Evolutionary conservation across 139 green algal genomes (phyloP).

Genomic region (Closterium sp.): DNA sequence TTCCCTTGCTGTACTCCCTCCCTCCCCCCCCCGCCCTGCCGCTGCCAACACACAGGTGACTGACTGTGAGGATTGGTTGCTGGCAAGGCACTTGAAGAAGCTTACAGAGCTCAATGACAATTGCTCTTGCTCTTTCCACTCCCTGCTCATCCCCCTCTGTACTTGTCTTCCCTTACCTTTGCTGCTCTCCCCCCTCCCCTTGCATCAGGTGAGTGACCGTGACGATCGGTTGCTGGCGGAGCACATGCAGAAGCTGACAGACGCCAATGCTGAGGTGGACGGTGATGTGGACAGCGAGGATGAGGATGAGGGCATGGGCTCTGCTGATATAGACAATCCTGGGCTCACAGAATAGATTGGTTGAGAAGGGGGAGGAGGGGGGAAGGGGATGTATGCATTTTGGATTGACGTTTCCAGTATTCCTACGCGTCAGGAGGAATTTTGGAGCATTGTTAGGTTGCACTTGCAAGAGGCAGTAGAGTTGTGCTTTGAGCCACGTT

Average conservation of each 20-base stretch:
- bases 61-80: background rate
- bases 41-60: background rate
- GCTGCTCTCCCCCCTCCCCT: too few species aligned
- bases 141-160: background rate
- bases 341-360: conserved; percentile 17
- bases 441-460: too few species aligned
- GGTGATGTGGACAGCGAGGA: conserved; percentile 70
- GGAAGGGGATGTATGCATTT: too few species aligned
- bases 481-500: too few species aligned
- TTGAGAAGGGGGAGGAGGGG: too few species aligned
- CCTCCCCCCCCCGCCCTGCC: background rate
- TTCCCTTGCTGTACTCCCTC: background rate
- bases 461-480: too few species aligned
- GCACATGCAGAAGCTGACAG: conserved; percentile 76
- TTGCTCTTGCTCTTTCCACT: background rate
- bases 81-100: background rate
- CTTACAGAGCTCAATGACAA: too few species aligned
- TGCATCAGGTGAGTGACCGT: conserved; percentile 83
- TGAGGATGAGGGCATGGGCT: conserved; percentile 68
- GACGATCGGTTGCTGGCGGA: conserved; percentile 77
- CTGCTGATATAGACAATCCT: conserved; percentile 63
- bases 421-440: too few species aligned
- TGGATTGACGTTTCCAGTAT: too few species aligned
- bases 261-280: conserved; percentile 63
- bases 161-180: background rate